These are phyloP conservation scores for Tillandsia fasciculata DNA, from an alignment of 176 grass and related monocot genomes.

Conservation along the genomic window DNA sequence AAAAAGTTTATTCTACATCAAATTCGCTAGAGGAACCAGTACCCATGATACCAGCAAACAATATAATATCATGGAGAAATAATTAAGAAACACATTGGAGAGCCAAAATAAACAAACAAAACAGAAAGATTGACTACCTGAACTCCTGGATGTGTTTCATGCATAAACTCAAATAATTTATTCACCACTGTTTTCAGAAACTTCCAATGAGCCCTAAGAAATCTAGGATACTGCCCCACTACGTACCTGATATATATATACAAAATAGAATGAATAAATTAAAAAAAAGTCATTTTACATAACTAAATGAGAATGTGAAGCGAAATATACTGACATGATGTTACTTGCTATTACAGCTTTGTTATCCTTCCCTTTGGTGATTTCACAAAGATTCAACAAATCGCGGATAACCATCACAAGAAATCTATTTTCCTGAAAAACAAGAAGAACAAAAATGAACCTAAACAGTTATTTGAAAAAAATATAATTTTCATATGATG, in stretches of 20 bases:
- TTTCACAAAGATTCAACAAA: constrained; percentile 98
- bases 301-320: background rate
- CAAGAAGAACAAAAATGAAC: background rate
- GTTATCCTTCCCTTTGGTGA: constrained; percentile 97
- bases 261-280: background rate
- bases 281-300: background rate
- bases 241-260: constrained; percentile 65
- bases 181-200: constrained; percentile 98
- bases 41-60: background rate
- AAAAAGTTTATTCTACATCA: background rate
- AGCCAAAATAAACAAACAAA: background rate
- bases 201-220: constrained; percentile 99
- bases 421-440: constrained; percentile 86
- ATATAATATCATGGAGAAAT: constrained; percentile 4
- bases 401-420: constrained; percentile 98
- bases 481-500: background rate
- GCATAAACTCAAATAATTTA: constrained; percentile 99
- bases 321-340: constrained; percentile 59
- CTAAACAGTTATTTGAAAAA: background rate
- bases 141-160: constrained; percentile 99
- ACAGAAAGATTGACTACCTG: constrained; percentile 41
- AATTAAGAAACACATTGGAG: background rate
- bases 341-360: constrained; percentile 99
- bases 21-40: background rate
- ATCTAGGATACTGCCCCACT: constrained; percentile 96